phyloP scores from a whole-genome alignment of 2,329 filamentous ascomycete genomes.

The Seiridium unicorne region DNA sequence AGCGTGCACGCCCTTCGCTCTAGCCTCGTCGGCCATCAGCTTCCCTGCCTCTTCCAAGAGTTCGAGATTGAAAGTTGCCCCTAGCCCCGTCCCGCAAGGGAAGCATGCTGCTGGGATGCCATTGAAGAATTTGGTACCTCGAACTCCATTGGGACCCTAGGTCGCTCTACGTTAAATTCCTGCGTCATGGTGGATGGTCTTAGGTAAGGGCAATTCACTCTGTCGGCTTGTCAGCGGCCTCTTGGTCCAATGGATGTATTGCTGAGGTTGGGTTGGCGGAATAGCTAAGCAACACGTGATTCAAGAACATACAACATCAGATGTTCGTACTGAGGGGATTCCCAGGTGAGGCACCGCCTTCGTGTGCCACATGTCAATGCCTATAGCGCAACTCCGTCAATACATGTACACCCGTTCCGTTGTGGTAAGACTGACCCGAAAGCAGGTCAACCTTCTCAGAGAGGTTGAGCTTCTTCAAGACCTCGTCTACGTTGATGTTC shows the following conservation, averaged over 20 bases:
- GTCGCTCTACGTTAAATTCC: background rate
- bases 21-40: slow-evolving; percentile 52
- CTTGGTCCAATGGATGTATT: background rate
- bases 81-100: slow-evolving; percentile 57
- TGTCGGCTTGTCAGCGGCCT: background rate
- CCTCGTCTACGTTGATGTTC: slow-evolving; percentile 52
- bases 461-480: slow-evolving; percentile 52
- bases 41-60: slow-evolving; percentile 50
- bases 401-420: too few relatives aligned
- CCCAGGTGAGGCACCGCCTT: slow-evolving; percentile 57
- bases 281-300: too few relatives aligned
- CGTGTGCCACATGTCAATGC: slow-evolving; percentile 70
- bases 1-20: slow-evolving; percentile 55
- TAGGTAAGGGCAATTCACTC: background rate
- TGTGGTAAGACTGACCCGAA: slow-evolving; percentile 34
- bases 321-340: slow-evolving; percentile 62
- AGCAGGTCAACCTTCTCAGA: slow-evolving; percentile 53
- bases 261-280: too few relatives aligned
- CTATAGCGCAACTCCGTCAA: slow-evolving; percentile 25
- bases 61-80: slow-evolving; percentile 54
- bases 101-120: slow-evolving; percentile 60
- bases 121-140: slow-evolving; percentile 68
- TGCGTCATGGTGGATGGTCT: too few relatives aligned
- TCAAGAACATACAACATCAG: slow-evolving; percentile 38
- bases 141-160: slow-evolving; percentile 59